Base-by-base conservation (phyloP, 169 alveolate species). In the Plasmodium relictum region DNA sequence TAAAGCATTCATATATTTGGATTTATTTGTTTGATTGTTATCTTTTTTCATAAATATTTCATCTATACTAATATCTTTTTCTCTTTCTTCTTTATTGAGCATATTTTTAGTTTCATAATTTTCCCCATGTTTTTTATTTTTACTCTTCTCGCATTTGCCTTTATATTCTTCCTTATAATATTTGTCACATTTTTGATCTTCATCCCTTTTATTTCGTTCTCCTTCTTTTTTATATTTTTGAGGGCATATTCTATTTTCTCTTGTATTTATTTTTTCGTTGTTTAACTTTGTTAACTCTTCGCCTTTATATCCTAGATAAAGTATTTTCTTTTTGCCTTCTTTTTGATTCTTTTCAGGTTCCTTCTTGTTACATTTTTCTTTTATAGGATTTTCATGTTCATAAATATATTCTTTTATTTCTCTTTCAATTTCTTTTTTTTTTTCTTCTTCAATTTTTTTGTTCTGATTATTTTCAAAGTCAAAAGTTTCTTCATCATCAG, bases 1-100 rank as follows among this genome's bases (percentile, higher is more conserved):
- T 56, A 94, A 71, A 10, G 92, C 89, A 45, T 73, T 68, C 95
- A 94, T 92, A 71, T 94, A 94, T 76, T 86, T 92, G 0, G 96
- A 92, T 39, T 93, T 94, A 59, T 87, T 89, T 37, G 42, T 85
- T n/a, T 61, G 74, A 1, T 5, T 54, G 42, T 39, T 65, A 14
- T 74, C 87, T 22, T 26, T 72, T 37, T 68, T 62, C 2, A 20
- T 59, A 18, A 80, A 59, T 8, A 91, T 54, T 1, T 54, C 76
- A 26, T 89, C 91, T 39, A 91, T 68, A 18, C 72, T 26, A 12
- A 63, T 20, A 50, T 73, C 72, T 16, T 61, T 45, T 41, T 58
- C 72, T 20, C 39, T 56, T 52, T 1, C 24, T 0, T 16, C 71
- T 16, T 10, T n/a, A 24, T 39, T 56, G 31, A 45, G 56, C 18